Base-by-base conservation (phyloP, 1,284 basidiomycete genomes). In the Ceratobasidium theobromae region DNA sequence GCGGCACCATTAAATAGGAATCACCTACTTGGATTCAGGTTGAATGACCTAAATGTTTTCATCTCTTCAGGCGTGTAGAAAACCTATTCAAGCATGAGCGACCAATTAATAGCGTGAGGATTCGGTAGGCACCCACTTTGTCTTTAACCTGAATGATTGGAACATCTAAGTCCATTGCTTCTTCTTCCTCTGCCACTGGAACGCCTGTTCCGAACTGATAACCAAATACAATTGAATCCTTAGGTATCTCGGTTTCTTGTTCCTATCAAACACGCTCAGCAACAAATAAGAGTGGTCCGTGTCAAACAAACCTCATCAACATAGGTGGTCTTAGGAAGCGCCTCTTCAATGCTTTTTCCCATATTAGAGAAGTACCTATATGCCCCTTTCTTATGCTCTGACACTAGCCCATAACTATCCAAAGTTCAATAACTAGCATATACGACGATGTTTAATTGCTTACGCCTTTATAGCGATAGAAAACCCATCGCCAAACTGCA, bases 381-480 rank as follows among this genome's bases (percentile, higher is more conserved):
- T 9, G 80, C 66, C 0, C 90, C 89, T 74, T 89, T 95, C 74
- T 83, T 88, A 76, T 95, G 92, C 72, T 92, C 87, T 1, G 90
- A 89, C 9, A 97, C 83, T 52, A 96, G 78, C 8, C 91, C 86
- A 76, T 95, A 95, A 46, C 93, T 95, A 69, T 41, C 55, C 53
- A 46, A 41, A 45, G 65, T 12, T 4, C 43, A 28, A 38, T n/a
- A 30, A 18, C 12, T 35, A 11, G 23, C 35, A n/a, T 33, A 35
- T 54, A 52, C 16, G 48, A 33, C 49, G 18, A 8, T 40, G 40
- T 33, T 30, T 43, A 40, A 70, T 67, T 67, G 72, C 81, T 71
- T 72, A 95, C 88, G 95, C 97, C 75, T 94, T 94, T 53, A 98
- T 82, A 2, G 94, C 93, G 69, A 99, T 95, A 16, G 85, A 84